A percentile compares a stretch with the other conserved stretches of the same genome.
Conservation (phyloP, 805 yeast genomes). For the Saccharomycopsis synnaedendra region DNA sequence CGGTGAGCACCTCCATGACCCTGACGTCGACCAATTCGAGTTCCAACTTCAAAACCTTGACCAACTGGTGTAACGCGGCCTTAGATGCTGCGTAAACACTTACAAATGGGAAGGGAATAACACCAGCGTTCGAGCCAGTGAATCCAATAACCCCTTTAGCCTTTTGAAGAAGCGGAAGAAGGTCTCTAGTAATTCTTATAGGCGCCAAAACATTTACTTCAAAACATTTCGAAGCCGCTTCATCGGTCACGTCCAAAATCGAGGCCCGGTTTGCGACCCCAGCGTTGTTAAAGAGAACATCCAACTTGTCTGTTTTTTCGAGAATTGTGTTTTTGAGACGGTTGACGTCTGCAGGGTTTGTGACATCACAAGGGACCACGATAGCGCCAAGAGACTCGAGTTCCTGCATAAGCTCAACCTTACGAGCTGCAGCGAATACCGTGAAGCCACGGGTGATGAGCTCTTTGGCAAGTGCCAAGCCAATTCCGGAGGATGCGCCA, state of each 20-base stretch:
- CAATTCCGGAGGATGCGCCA: conserved; percentile 49
- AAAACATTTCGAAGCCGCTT: conserved; percentile 36
- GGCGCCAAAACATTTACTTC: conserved; percentile 66
- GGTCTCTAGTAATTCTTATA: conserved; percentile 48
- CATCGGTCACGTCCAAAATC: conserved; percentile 54
- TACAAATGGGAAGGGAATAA: conserved; percentile 60
- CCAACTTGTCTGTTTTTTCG: conserved; percentile 37
- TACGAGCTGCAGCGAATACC: conserved; percentile 68
- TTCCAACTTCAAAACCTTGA: conserved; percentile 51
- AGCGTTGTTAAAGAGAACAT: conserved; percentile 63
- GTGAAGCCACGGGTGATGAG: conserved; percentile 37
- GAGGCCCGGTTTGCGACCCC: conserved; percentile 63
- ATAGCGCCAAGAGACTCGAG: conserved; percentile 31
- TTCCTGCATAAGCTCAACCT: conserved; percentile 47
- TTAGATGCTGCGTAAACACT: conserved; percentile 57
- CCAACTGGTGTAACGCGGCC: conserved; percentile 69
- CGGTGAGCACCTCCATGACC: conserved; percentile 61
- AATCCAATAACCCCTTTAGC: conserved; percentile 61
- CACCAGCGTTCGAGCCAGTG: conserved; percentile 64
- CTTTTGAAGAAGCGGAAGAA: conserved; percentile 42
- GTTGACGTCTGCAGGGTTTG: conserved; percentile 35
- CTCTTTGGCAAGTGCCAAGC: conserved; percentile 30
- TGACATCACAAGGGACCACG: conserved; percentile 46
- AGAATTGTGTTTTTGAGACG: conserved; percentile 31
- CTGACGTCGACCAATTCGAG: conserved; percentile 61